These are phyloP conservation scores for Paramecium octaurelia DNA, from an alignment of 73 alveolate genomes.

Conservation along the genomic window DNA sequence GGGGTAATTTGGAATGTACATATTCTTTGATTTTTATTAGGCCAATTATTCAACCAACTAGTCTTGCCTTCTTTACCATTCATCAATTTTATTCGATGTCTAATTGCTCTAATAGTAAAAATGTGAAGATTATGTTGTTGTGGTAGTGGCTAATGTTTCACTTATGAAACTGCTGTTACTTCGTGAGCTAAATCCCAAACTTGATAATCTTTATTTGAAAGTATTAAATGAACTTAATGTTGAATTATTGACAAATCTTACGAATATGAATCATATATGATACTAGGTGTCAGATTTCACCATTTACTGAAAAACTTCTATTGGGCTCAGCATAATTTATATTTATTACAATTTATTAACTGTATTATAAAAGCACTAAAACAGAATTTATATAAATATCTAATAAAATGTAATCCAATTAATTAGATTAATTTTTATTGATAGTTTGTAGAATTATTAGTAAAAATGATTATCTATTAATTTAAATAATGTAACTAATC, in stretches of 20 bases:
- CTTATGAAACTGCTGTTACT: neutral
- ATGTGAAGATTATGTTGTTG: neutral
- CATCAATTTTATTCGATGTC: neutral
- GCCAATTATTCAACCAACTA: neutral
- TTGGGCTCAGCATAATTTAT: neutral
- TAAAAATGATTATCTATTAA: neutral
- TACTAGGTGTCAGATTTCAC: neutral
- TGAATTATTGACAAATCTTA: neutral
- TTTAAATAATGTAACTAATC: neutral
- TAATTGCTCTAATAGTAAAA: neutral
- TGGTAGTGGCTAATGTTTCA: neutral
- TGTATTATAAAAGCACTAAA: neutral
- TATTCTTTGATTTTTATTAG: neutral
- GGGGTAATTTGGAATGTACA: neutral
- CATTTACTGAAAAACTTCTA: neutral
- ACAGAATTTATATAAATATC: too few species aligned
- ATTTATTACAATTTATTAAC: neutral
- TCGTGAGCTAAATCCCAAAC: neutral
- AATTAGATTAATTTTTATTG: neutral
- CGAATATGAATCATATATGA: constrained; percentile 1
- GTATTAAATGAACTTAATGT: neutral
- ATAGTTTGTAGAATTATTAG: neutral
- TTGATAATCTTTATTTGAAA: neutral
- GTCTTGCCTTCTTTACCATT: neutral
- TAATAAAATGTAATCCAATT: too few species aligned